Conservation (phyloP, 2,329 filamentous ascomycete genomes). For the Arthrobotrys pseudoclavata region DNA sequence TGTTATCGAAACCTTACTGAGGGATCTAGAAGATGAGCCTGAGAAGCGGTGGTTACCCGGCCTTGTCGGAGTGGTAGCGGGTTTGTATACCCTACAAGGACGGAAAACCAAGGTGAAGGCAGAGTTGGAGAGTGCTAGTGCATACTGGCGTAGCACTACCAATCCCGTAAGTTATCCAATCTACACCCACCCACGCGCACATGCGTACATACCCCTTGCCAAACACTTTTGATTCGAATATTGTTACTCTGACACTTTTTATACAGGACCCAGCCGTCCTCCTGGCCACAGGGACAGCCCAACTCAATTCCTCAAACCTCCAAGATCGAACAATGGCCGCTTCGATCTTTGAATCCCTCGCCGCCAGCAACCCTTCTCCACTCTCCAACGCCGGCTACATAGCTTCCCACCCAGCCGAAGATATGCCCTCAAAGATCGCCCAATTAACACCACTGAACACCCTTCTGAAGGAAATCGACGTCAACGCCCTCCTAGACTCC, state of each 20-base stretch:
- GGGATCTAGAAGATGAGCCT: conserved; percentile 65
- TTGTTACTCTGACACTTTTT: conserved; percentile 10
- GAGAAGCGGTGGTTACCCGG: conserved; percentile 74
- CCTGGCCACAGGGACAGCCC: conserved; percentile 83
- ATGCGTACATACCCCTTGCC: neutral
- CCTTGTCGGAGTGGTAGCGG: conserved; percentile 82
- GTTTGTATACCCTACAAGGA: conserved; percentile 81
- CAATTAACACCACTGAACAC: conserved; percentile 74
- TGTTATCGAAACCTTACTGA: conserved; percentile 59
- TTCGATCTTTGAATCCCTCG: conserved; percentile 82
- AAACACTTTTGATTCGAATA: neutral
- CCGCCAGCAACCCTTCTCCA: conserved; percentile 74
- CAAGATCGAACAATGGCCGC: conserved; percentile 79
- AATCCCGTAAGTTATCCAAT: conserved; percentile 56
- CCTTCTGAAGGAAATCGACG: conserved; percentile 74
- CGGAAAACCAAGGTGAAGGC: conserved; percentile 78
- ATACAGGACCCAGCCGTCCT: conserved; percentile 73
- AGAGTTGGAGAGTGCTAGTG: conserved; percentile 82
- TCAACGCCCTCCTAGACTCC: conserved; percentile 74
- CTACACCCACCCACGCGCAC: neutral
- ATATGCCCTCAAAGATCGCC: conserved; percentile 70
- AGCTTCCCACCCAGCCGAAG: conserved; percentile 76
- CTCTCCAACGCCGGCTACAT: conserved; percentile 85
- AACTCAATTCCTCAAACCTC: conserved; percentile 79
- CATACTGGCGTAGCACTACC: conserved; percentile 78